These are phyloP conservation scores for Fraxinus floribunda DNA, from an alignment of 305 asterid species.

Conservation along the genomic window DNA sequence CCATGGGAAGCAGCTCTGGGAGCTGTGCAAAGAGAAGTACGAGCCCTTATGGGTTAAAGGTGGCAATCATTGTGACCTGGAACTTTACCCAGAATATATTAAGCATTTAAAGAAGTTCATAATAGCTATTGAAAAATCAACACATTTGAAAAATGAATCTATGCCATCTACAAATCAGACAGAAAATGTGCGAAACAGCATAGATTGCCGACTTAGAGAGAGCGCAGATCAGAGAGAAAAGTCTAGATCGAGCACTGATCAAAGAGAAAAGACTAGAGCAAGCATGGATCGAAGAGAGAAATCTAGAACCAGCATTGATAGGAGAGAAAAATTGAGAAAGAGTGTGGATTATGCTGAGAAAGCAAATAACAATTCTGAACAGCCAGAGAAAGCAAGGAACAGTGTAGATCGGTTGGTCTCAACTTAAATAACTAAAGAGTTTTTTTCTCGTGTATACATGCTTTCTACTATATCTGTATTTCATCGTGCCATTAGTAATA, in stretches of 20 bases:
- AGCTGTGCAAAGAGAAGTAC: constrained; percentile 78
- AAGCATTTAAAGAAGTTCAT: constrained; percentile 83
- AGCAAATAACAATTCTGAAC: constrained; percentile 51
- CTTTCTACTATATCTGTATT: constrained; percentile 17
- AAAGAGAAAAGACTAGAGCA: constrained; percentile 59
- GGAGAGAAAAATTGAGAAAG: constrained; percentile 64
- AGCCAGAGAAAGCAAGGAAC: constrained; percentile 78
- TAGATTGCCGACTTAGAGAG: constrained; percentile 71
- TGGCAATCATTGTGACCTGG: constrained; percentile 92
- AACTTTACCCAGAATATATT: constrained; percentile 85
- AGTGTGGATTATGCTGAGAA: constrained; percentile 49
- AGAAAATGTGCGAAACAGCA: constrained; percentile 57
- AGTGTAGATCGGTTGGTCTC: constrained; percentile 90
- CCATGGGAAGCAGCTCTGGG: constrained; percentile 91
- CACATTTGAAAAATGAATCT: constrained; percentile 45
- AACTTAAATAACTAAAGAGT: constrained; percentile 29
- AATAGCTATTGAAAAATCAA: constrained; percentile 72
- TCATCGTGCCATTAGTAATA: constrained; percentile 15
- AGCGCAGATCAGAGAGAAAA: constrained; percentile 73
- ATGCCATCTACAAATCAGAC: constrained; percentile 38
- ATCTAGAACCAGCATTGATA: constrained; percentile 63
- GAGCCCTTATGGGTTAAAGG: constrained; percentile 92
- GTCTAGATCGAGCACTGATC: constrained; percentile 71
- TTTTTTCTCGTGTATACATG: constrained; percentile 22
- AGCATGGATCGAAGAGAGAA: constrained; percentile 66